Evolutionary conservation across 352 stramenopile genomes (phyloP).

Genomic region (Phytophthora europaea): DNA sequence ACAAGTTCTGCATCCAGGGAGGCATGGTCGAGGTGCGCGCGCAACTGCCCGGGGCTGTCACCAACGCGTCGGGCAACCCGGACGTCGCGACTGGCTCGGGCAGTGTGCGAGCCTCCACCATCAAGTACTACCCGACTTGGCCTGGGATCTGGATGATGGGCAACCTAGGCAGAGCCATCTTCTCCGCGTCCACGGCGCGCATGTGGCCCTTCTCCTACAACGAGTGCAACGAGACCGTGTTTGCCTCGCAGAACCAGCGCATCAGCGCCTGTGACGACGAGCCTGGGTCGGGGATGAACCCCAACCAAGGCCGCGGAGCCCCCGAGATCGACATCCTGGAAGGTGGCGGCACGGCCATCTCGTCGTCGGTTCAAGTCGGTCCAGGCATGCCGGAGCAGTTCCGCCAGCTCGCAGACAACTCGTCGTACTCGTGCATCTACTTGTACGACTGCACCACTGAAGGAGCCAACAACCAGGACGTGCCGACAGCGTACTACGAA

Average conservation of each 20-base stretch:
- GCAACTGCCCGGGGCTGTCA: slow-evolving; percentile 74
- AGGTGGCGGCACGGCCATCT: slow-evolving; percentile 81
- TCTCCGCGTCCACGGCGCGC: slow-evolving; percentile 92
- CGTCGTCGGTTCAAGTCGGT: slow-evolving; percentile 90
- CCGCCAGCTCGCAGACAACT: slow-evolving; percentile 36
- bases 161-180: slow-evolving; percentile 95
- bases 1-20: slow-evolving; percentile 97
- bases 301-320: slow-evolving; percentile 87
- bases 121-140: slow-evolving; percentile 80
- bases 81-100: slow-evolving; percentile 52
- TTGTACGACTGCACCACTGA: slow-evolving; percentile 43
- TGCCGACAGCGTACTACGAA: slow-evolving; percentile 48
- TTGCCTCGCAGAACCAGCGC: slow-evolving; percentile 64
- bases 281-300: slow-evolving; percentile 92
- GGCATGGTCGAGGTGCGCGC: slow-evolving; percentile 92
- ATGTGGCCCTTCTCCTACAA: slow-evolving; percentile 97
- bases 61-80: slow-evolving; percentile 49
- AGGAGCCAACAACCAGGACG: slow-evolving; percentile 50
- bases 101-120: slow-evolving; percentile 17
- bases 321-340: slow-evolving; percentile 97
- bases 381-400: slow-evolving; percentile 69
- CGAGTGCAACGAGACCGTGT: slow-evolving; percentile 80
- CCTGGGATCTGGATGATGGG: slow-evolving; percentile 96
- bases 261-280: slow-evolving; percentile 91
- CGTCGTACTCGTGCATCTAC: slow-evolving; percentile 47